Conservation (phyloP, 2,329 filamentous ascomycete genomes). For the Coniella vitis region DNA sequence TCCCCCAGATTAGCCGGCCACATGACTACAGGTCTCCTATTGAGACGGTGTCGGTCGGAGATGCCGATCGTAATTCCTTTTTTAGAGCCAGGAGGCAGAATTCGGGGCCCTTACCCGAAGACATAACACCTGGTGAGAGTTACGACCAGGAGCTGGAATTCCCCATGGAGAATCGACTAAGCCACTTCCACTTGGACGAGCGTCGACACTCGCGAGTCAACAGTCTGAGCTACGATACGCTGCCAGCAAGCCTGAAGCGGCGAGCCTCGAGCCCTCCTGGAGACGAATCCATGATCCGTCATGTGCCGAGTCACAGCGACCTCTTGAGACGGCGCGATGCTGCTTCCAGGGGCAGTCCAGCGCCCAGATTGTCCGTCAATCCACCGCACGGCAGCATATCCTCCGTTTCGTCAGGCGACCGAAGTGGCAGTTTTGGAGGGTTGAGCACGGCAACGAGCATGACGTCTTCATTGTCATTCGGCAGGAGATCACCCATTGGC, state of each 20-base stretch:
- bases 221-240: conserved; percentile 25
- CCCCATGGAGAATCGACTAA: conserved; percentile 36
- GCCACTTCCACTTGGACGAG: conserved; percentile 40
- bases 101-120: conserved; percentile 38
- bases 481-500: conserved; percentile 39
- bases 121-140: conserved; percentile 37
- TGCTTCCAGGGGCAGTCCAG: conserved; percentile 44
- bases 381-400: conserved; percentile 36
- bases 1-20: conserved; percentile 28
- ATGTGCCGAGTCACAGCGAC: conserved; percentile 34
- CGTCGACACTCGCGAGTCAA: conserved; percentile 18
- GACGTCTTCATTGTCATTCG: conserved; percentile 36
- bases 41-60: conserved; percentile 28
- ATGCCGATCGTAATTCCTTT: conserved; percentile 42
- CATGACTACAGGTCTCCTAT: conserved; percentile 38
- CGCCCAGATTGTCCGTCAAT: conserved; percentile 40
- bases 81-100: conserved; percentile 41
- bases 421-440: conserved; percentile 43
- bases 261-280: conserved; percentile 48
- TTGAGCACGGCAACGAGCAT: conserved; percentile 35
- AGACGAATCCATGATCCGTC: conserved; percentile 37
- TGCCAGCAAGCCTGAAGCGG: conserved; percentile 44
- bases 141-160: conserved; percentile 42
- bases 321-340: conserved; percentile 42
- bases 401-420: conserved; percentile 36